Evolutionary conservation across 83 land plant species (phyloP).

Genomic region (Picea abies): DNA sequence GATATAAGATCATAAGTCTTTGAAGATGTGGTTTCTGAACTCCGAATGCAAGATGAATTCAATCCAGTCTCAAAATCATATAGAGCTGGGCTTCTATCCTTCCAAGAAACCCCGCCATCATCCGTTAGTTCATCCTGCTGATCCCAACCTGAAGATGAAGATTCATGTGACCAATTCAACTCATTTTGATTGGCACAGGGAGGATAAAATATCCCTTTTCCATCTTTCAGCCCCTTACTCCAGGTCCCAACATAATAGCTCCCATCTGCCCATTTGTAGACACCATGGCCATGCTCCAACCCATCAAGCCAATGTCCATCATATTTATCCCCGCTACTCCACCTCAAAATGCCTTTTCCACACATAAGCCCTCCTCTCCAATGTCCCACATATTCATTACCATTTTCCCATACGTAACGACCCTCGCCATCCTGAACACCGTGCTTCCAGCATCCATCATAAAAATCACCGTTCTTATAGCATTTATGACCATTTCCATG

Average conservation of each 20-base stretch:
- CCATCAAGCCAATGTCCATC: slow-evolving; percentile 53
- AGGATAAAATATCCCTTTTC: slow-evolving; percentile 68
- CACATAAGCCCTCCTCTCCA: slow-evolving; percentile 40
- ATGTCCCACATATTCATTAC: slow-evolving; percentile 43
- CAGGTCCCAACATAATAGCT: slow-evolving; percentile 44
- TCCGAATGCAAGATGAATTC: neutral
- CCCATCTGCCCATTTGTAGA: slow-evolving; percentile 43
- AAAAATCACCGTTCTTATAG: slow-evolving; percentile 49
- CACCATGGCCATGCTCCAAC: slow-evolving; percentile 35
- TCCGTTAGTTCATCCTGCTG: slow-evolving; percentile 5
- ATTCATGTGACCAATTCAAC: neutral
- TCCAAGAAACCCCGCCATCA: neutral
- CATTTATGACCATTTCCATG: slow-evolving; percentile 43
- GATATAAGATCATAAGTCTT: neutral
- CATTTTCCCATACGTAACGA: slow-evolving; percentile 40
- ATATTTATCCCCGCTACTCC: slow-evolving; percentile 42
- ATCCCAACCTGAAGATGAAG: slow-evolving; percentile 4
- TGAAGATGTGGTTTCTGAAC: slow-evolving; percentile 9
- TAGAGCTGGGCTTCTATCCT: slow-evolving; percentile 1
- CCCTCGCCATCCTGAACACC: slow-evolving; percentile 37
- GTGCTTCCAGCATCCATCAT: slow-evolving; percentile 40
- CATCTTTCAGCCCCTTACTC: slow-evolving; percentile 49
- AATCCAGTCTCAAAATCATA: neutral
- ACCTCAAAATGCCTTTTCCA: slow-evolving; percentile 40
- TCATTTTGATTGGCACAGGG: neutral